Evolutionary conservation across 805 yeast species (phyloP).

Genomic region (Wickerhamiella shivajii): DNA sequence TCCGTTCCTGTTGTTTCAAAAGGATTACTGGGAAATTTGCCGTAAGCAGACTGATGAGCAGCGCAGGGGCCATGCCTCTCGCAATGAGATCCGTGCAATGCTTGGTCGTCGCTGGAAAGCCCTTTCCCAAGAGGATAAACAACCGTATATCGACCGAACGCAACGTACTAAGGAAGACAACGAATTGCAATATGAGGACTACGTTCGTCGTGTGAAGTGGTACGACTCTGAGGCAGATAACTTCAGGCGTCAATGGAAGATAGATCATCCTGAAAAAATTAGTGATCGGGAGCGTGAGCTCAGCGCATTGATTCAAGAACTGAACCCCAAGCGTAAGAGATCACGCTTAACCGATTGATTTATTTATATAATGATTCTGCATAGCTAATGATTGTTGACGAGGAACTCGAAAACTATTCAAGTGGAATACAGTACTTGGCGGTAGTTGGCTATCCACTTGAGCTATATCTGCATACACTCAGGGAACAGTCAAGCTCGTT

Average conservation of each 20-base stretch:
- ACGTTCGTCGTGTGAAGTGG: conserved; percentile 20
- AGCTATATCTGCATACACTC: too few species aligned
- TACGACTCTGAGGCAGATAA: conserved; percentile 27
- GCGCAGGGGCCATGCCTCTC: conserved; percentile 26
- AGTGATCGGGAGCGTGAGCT: conserved; percentile 16
- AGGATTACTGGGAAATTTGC: conserved; percentile 29
- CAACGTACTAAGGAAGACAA: conserved; percentile 24
- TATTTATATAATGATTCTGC: neutral
- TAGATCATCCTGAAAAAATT: conserved; percentile 21
- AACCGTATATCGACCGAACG: conserved; percentile 26
- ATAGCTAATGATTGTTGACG: neutral
- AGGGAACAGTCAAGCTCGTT: too few species aligned
- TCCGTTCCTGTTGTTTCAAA: conserved; percentile 29
- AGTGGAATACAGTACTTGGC: neutral
- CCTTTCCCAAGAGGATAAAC: conserved; percentile 25
- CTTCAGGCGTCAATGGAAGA: conserved; percentile 26
- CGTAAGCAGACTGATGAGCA: conserved; percentile 24
- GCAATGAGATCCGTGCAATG: conserved; percentile 28
- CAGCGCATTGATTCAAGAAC: conserved; percentile 10
- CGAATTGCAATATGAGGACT: conserved; percentile 23
- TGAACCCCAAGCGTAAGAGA: conserved; percentile 12
- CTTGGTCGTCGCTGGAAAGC: conserved; percentile 30
- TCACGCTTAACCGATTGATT: conserved; percentile 11
- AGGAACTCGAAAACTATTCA: neutral
- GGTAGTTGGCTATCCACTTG: too few species aligned